These are phyloP conservation scores for Mortierella alpina DNA, from an alignment of 192 early-diverging fungal species.

Conservation along the genomic window DNA sequence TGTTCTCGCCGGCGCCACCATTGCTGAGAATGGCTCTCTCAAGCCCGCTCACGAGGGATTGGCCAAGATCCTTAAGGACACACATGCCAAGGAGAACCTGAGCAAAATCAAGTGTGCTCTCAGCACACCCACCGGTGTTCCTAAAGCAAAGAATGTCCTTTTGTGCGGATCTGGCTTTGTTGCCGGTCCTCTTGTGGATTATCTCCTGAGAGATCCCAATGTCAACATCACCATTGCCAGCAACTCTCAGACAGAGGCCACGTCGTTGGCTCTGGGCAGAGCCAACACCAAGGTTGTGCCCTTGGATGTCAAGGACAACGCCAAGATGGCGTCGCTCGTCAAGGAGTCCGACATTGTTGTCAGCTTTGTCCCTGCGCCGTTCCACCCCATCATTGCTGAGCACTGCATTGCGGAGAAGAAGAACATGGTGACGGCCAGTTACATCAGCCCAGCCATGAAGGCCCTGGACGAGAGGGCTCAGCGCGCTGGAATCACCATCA, in stretches of 20 bases:
- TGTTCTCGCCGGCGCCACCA: constrained; percentile 79
- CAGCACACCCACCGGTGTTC: background rate
- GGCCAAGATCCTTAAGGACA: constrained; percentile 52
- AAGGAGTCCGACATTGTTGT: constrained; percentile 87
- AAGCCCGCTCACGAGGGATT: constrained; percentile 67
- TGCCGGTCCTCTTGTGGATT: constrained; percentile 90
- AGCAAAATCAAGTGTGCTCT: constrained; percentile 51
- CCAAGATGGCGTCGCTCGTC: constrained; percentile 70
- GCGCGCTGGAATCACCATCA: constrained; percentile 84
- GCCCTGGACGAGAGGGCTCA: constrained; percentile 78
- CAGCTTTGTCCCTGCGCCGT: constrained; percentile 88
- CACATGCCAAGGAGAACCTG: constrained; percentile 33
- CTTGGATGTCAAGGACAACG: constrained; percentile 79
- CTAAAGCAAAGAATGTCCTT: constrained; percentile 63
- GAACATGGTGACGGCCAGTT: constrained; percentile 96
- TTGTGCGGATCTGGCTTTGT: constrained; percentile 93
- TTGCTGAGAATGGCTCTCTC: constrained; percentile 79
- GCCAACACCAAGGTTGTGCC: constrained; percentile 69
- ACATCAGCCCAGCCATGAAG: constrained; percentile 93
- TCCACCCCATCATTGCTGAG: constrained; percentile 83
- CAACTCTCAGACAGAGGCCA: constrained; percentile 79
- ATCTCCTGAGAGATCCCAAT: constrained; percentile 70
- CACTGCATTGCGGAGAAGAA: constrained; percentile 84
- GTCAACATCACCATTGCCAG: constrained; percentile 83
- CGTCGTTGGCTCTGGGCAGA: constrained; percentile 69